Evolutionary conservation across 108 stramenopile genomes (phyloP).

Genomic region (Fragilariopsis cylindrus): DNA sequence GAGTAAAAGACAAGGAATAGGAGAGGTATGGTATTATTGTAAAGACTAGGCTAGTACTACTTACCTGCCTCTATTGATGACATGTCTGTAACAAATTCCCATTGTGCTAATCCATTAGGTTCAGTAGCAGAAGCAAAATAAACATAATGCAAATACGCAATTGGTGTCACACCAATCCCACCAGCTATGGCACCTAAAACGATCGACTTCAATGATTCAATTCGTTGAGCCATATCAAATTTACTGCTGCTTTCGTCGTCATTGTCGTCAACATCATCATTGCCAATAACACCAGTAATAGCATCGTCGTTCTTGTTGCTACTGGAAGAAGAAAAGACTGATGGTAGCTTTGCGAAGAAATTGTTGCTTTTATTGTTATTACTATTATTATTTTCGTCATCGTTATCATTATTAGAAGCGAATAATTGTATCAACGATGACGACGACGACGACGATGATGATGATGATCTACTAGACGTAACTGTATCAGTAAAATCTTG

Average conservation of each 20-base stretch:
- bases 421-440: not conserved
- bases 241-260: constrained; percentile 22
- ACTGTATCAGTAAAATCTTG: not conserved
- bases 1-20: too few relatives aligned
- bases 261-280: too few relatives aligned
- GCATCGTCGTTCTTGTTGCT: not conserved
- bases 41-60: too few relatives aligned
- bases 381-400: not conserved
- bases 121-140: not conserved
- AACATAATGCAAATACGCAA: constrained; percentile 54
- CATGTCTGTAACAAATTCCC: constrained; percentile 82
- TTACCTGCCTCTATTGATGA: constrained; percentile 53
- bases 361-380: not conserved
- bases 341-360: not conserved
- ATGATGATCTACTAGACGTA: not conserved
- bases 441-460: not conserved
- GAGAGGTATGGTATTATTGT: too few relatives aligned
- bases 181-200: constrained; percentile 64
- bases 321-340: not conserved
- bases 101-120: constrained; percentile 46
- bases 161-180: constrained; percentile 55
- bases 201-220: constrained; percentile 71
- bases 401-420: not conserved
- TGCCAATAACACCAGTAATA: not conserved
- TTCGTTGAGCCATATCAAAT: constrained; percentile 68